Evolutionary conservation across 352 stramenopile species (phyloP).

Genomic region (Phytophthora colocasiae): DNA sequence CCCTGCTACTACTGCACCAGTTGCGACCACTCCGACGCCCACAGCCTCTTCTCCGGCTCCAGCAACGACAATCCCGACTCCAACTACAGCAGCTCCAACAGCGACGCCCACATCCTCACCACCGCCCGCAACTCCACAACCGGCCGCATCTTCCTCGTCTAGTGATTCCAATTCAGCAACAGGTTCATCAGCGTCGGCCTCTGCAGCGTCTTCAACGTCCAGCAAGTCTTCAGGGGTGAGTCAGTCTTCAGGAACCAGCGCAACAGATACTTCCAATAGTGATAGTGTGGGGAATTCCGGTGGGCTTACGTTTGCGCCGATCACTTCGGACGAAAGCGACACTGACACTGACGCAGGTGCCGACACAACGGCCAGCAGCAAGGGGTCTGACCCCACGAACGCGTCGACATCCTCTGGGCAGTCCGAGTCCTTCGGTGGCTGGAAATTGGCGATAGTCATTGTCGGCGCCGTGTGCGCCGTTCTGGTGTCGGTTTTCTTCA

Average conservation of each 20-base stretch:
- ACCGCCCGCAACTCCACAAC: constrained; percentile 12
- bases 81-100: constrained; percentile 17
- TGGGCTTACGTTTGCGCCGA: constrained; percentile 46
- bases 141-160: constrained; percentile 16
- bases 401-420: constrained; percentile 19
- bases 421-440: constrained; percentile 36
- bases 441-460: constrained; percentile 55
- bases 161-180: constrained; percentile 17
- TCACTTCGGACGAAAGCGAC: constrained; percentile 31
- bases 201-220: constrained; percentile 4
- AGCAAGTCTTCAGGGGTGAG: constrained; percentile 7
- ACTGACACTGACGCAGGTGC: constrained; percentile 6
- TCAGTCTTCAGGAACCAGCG: constrained; percentile 8
- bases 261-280: constrained; percentile 6
- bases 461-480: constrained; percentile 55
- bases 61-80: constrained; percentile 8
- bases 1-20: constrained; percentile 12
- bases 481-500: constrained; percentile 62
- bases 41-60: constrained; percentile 18
- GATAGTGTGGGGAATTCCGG: constrained; percentile 24
- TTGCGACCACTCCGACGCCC: constrained; percentile 16
- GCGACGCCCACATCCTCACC: neutral
- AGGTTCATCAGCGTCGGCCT: constrained; percentile 9
- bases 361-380: constrained; percentile 9
- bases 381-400: constrained; percentile 17